Base-by-base conservation (phyloP, 345 rosid genomes). In the Litchi chinensis region DNA sequence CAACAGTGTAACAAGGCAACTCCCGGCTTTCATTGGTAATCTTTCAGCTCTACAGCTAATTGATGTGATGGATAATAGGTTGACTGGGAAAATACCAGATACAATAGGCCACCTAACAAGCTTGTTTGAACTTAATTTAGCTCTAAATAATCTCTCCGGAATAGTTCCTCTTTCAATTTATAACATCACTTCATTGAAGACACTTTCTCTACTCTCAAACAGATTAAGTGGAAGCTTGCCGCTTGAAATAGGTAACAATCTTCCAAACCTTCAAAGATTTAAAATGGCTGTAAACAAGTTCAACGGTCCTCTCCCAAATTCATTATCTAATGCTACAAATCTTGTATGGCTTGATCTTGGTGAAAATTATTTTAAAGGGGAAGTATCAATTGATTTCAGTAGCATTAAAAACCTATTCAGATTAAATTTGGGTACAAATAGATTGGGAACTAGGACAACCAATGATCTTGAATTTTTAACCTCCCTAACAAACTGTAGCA, bases 11-110 rank as follows among this genome's bases (percentile, higher is more conserved):
- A 22, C 52, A 5, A 72, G 81, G 13, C 15, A 21, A 1, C 28
- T 82, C 26, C 85, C 84, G 0, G 32, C 69, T 22, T 79, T 72
- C 13, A 6, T 84, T 6, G 82, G 79, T 9, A 81, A 81, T 69
- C 10, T 76, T 0, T 74, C 72, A 18, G 54, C 78, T 3, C 75
- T 80, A 10, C 41, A 40, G 26, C 21, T 5, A 11, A 18, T 79
- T 13, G 52, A 28, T 24, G 1, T 73, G 1, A 41, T 2, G 10
- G 15, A 24, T 1, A 83, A 83, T 48, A 28, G 46, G 2, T 64
- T 83, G 37, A 22, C 8, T 1, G 83, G 86, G 5, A 57, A 19
- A 22, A 62, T 83, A 19, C 82, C 82, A 0, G 16, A 48, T 8
- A 65, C 74, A 8, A 2, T 82, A 5, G 72, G 72, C 37, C 66